These are phyloP conservation scores for Ceriops decandra DNA, from an alignment of 345 rosid genomes.

Conservation along the genomic window DNA sequence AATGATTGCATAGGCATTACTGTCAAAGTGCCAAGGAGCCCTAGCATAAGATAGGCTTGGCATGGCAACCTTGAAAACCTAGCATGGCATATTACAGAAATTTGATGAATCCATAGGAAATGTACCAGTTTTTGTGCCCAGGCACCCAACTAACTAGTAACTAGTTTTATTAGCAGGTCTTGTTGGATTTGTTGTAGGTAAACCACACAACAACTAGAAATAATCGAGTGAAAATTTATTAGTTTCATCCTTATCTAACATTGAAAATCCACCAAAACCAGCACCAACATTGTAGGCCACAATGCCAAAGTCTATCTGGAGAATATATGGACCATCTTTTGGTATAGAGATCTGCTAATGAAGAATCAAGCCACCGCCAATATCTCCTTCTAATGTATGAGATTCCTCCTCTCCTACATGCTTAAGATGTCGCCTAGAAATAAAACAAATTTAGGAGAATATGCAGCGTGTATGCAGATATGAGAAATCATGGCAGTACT, in stretches of 20 bases:
- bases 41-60: too few species aligned
- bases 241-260: constrained; percentile 32
- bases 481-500: background rate
- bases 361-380: constrained; percentile 80
- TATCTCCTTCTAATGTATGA: constrained; percentile 58
- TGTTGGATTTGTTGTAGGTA: background rate
- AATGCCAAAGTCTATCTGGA: constrained; percentile 59
- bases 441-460: constrained; percentile 2
- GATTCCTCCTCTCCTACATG: constrained; percentile 78
- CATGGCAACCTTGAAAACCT: too few species aligned
- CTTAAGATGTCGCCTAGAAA: constrained; percentile 59
- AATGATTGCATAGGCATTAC: background rate
- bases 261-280: constrained; percentile 92
- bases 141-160: background rate
- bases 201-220: too few species aligned
- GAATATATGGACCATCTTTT: constrained; percentile 41
- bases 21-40: background rate
- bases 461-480: background rate
- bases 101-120: background rate
- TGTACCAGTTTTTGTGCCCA: background rate
- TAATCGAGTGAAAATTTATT: background rate
- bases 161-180: background rate
- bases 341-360: constrained; percentile 45
- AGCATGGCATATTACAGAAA: too few species aligned
- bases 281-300: constrained; percentile 76